Percentiles rank a stretch among this genome's conserved stretches.
These are phyloP conservation scores for Sutorius eximius DNA, from an alignment of 1,284 basidiomycete species.

Conservation along the genomic window DNA sequence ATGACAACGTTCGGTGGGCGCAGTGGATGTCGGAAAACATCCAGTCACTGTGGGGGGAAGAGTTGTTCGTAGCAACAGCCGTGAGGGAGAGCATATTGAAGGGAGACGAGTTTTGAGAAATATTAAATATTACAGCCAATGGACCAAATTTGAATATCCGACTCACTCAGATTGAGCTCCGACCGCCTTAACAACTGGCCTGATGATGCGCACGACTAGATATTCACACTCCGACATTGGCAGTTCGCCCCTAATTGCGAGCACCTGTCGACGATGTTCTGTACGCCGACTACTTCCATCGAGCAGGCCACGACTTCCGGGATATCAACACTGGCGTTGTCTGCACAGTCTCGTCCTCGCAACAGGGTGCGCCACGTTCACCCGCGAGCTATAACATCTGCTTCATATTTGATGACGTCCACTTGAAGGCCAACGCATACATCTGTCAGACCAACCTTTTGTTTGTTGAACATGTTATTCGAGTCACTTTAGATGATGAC, in stretches of 20 bases:
- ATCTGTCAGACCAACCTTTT: background rate
- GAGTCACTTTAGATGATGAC: no score
- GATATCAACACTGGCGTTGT: constrained; percentile 1
- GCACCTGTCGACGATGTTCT: no score
- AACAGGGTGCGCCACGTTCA: constrained; percentile 1
- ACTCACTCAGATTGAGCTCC: no score
- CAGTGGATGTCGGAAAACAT: constrained; percentile 37
- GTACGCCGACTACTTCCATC: no score
- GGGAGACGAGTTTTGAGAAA: constrained; percentile 37
- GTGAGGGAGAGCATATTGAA: constrained; percentile 45
- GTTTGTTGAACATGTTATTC: constrained; percentile 10
- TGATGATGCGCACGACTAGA: no score
- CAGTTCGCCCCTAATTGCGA: no score
- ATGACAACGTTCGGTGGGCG: constrained; percentile 33
- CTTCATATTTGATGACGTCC: background rate
- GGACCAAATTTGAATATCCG: no score
- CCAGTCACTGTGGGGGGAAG: constrained; percentile 46
- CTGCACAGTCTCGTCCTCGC: constrained; percentile 9
- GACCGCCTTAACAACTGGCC: no score
- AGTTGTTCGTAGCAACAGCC: constrained; percentile 50
- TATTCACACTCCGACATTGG: no score
- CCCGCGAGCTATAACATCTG: background rate
- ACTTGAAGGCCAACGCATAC: background rate
- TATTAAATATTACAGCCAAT: no score
- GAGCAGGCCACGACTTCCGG: constrained; percentile 7